A percentile compares a stretch with the other conserved stretches of the same genome.
Evolutionary conservation across 306 rosid genomes (phyloP).

Genomic region (Pachyrhizus erosus): DNA sequence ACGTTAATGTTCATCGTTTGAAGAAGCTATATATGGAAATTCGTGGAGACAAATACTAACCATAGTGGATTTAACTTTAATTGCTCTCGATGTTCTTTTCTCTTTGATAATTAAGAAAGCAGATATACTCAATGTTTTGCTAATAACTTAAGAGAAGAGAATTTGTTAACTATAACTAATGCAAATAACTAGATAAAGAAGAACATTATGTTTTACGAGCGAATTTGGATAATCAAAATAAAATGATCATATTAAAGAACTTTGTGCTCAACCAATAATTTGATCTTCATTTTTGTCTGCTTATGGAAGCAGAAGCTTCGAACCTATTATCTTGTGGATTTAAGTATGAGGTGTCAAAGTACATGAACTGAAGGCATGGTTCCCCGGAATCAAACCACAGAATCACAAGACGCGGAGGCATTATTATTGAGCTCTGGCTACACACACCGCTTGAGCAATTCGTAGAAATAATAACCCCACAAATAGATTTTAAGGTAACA

Average conservation of each 20-base stretch:
- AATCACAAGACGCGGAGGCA: constrained; percentile 17
- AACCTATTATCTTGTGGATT: constrained; percentile 34
- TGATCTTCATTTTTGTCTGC: constrained; percentile 16
- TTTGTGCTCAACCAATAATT: constrained; percentile 3
- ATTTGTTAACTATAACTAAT: neutral
- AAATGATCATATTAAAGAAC: neutral
- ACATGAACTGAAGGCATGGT: constrained; percentile 47
- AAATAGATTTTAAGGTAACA: neutral
- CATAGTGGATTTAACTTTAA: neutral
- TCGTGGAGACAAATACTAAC: neutral
- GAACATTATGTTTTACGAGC: neutral
- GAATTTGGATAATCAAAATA: constrained; percentile 3
- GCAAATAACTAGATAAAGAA: neutral
- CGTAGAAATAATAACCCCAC: constrained; percentile 11
- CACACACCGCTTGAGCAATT: constrained; percentile 25
- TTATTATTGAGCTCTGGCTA: constrained; percentile 19
- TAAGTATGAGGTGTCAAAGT: constrained; percentile 32
- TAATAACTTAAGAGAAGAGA: neutral
- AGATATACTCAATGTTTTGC: neutral
- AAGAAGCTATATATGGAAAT: neutral
- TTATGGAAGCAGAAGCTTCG: constrained; percentile 6
- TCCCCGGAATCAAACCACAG: constrained; percentile 42
- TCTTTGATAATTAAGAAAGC: neutral
- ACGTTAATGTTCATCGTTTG: neutral
- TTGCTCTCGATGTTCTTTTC: neutral